Evolutionary conservation across 495 filamentous ascomycete genomes (phyloP), one percentile per base, ranked within the genome.

Genomic region (Aspergillus egyptiacus): DNA sequence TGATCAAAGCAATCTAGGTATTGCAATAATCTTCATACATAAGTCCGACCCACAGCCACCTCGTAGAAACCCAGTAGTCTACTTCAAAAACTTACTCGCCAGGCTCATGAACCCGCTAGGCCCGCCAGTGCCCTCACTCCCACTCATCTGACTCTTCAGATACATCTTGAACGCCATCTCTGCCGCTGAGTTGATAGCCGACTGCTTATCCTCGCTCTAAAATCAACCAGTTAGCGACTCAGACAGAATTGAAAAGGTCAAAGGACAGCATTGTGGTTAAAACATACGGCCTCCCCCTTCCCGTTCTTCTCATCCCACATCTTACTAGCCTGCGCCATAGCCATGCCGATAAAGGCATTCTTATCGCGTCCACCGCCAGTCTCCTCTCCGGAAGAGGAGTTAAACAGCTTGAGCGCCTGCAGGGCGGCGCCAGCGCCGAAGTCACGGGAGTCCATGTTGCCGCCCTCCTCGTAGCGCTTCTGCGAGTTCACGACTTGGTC

Each of bases 121-220:
- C 33, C 74, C 71, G 19, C 76, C 74, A 36, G 69, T 70, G 0
- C 72, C 70, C 19, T 68, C 65, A 17, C 66, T 57, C 45, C 74
- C 72, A 58, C 75, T 71, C 51, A 74, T 71, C 53, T 77, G 57
- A 19, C 64, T 64, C 69, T 83, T 81, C 70, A 83, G 66, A 55
- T 83, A 85, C 77, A 85, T 79, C 74, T 86, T 85, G 47, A 85
- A 53, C 10, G 83, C 83, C 71, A 80, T 78, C 67, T 85, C 71
- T 0, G 76, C 83, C 6, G 83, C 83, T 38, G 59, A 56, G 47
- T 75, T 73, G 23, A 86, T 58, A 40, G 78, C 83, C 47, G 74
- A 73, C 60, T 85, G 77, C 68, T 85, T 85, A 39, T 74, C 75
- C 1, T 76, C 72, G 11, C 60, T 47, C 71, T 74, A 55, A 7